Conservation (phyloP, 2,329 filamentous ascomycete species). For the Paraphaeosphaeria sporulosa region DNA sequence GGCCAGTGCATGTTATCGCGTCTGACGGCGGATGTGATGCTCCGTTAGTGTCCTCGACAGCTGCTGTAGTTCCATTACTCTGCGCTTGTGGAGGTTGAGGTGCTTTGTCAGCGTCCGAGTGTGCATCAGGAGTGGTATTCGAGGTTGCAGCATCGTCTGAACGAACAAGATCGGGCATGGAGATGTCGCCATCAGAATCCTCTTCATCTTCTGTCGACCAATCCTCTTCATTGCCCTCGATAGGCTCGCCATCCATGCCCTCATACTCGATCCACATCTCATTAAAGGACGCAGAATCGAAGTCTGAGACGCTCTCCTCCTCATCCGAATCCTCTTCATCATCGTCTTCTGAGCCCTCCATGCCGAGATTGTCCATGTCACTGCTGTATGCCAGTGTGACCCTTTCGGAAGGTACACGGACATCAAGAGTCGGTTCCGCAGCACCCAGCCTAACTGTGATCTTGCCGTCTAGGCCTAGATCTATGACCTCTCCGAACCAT, state of each 20-base stretch:
- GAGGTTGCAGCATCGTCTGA: constrained; percentile 35
- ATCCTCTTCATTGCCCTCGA: constrained; percentile 42
- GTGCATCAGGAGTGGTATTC: constrained; percentile 44
- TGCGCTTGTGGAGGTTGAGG: not conserved
- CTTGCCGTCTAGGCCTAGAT: constrained; percentile 61
- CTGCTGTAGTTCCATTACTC: constrained; percentile 5
- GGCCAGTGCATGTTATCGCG: constrained; percentile 17
- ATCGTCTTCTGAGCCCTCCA: constrained; percentile 32
- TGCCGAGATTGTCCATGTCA: constrained; percentile 47
- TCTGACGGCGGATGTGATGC: constrained; percentile 9
- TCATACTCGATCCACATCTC: constrained; percentile 51
- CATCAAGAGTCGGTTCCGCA: constrained; percentile 57
- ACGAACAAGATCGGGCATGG: constrained; percentile 39
- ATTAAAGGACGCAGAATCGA: constrained; percentile 44
- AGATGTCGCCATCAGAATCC: constrained; percentile 41
- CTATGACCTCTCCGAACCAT: constrained; percentile 66
- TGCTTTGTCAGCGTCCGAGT: constrained; percentile 34
- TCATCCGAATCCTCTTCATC: constrained; percentile 44
- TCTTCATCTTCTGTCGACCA: constrained; percentile 50
- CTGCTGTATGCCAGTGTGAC: constrained; percentile 58
- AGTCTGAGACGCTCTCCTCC: constrained; percentile 41
- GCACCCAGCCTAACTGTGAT: constrained; percentile 63
- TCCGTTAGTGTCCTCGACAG: constrained; percentile 18
- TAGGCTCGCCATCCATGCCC: constrained; percentile 43
- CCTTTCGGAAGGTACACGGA: constrained; percentile 58